phyloP scores from a whole-genome alignment of 2,329 filamentous ascomycete species.

The Fusarium odoratissimum region DNA sequence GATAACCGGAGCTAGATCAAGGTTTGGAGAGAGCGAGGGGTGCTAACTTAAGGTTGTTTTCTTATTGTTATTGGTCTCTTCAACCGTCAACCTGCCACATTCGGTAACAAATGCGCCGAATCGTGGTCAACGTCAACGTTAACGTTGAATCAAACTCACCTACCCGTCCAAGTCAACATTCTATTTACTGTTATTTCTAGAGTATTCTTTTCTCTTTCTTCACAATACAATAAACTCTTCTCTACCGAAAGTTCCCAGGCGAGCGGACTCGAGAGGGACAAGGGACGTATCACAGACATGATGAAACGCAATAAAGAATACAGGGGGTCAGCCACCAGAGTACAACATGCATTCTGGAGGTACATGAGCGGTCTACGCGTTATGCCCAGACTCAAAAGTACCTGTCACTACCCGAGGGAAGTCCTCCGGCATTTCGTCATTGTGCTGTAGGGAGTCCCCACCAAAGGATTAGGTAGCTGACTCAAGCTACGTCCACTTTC shows the following conservation, averaged over 20 bases:
- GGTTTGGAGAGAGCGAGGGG: background rate
- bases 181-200: background rate
- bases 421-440: constrained; percentile 35
- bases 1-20: background rate
- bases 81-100: constrained; percentile 23
- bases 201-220: background rate
- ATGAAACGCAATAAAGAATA: background rate
- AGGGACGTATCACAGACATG: background rate
- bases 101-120: constrained; percentile 30
- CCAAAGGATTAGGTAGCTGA: constrained; percentile 13
- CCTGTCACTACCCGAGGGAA: constrained; percentile 17
- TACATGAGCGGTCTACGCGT: constrained; percentile 11
- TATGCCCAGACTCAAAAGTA: constrained; percentile 1
- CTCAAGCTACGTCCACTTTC: constrained; percentile 16
- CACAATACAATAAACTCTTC: background rate
- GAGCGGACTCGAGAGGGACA: background rate
- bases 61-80: constrained; percentile 8
- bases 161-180: background rate
- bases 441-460: constrained; percentile 3
- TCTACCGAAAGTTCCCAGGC: background rate
- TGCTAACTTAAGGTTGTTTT: constrained; percentile 19
- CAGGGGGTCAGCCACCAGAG: constrained; percentile 12
- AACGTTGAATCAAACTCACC: background rate
- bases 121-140: constrained; percentile 1
- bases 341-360: background rate